A percentile compares a stretch with the other conserved stretches of the same genome.
These are phyloP conservation scores for Trametes coccinea DNA, from an alignment of 768 basidiomycete genomes.

Conservation along the genomic window DNA sequence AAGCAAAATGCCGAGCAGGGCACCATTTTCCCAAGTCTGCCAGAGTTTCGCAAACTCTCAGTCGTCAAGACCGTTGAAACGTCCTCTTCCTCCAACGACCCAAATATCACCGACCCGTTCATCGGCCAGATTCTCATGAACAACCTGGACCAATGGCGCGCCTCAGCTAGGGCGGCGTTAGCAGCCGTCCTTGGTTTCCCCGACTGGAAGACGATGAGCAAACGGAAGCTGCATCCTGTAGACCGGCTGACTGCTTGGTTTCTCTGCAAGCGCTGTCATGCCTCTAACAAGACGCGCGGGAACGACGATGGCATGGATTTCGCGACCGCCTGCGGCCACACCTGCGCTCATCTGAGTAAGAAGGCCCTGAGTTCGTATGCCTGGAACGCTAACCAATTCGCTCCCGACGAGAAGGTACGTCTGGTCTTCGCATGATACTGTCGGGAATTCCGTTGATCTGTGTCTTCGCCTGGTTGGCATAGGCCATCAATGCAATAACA, in stretches of 20 bases:
- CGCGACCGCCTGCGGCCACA: conserved; percentile 57
- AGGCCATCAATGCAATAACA: conserved; percentile 52
- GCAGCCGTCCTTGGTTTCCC: conserved; percentile 49
- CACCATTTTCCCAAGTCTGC: conserved; percentile 44
- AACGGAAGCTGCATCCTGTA: conserved; percentile 50
- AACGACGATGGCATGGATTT: conserved; percentile 55
- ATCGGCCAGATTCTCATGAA: conserved; percentile 40
- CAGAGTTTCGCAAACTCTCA: conserved; percentile 51
- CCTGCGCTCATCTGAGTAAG: conserved; percentile 40
- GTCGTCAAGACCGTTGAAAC: conserved; percentile 40
- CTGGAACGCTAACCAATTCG: conserved; percentile 56
- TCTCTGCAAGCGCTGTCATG: conserved; percentile 52
- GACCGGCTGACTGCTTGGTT: conserved; percentile 62
- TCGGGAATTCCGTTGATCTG: not conserved
- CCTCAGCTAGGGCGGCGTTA: conserved; percentile 44
- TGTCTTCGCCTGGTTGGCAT: not conserved
- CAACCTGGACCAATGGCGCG: conserved; percentile 52
- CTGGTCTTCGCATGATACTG: not conserved
- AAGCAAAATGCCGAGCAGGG: conserved; percentile 29
- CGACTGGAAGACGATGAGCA: conserved; percentile 52
- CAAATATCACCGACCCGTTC: conserved; percentile 34
- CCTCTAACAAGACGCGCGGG: conserved; percentile 33
- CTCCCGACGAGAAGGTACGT: conserved; percentile 58
- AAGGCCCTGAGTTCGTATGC: conserved; percentile 31
- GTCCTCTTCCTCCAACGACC: conserved; percentile 16